Percentiles rank a stretch among this genome's conserved stretches.
Evolutionary conservation across 108 stramenopile genomes (phyloP).

Genomic region (Nitzschia palea): DNA sequence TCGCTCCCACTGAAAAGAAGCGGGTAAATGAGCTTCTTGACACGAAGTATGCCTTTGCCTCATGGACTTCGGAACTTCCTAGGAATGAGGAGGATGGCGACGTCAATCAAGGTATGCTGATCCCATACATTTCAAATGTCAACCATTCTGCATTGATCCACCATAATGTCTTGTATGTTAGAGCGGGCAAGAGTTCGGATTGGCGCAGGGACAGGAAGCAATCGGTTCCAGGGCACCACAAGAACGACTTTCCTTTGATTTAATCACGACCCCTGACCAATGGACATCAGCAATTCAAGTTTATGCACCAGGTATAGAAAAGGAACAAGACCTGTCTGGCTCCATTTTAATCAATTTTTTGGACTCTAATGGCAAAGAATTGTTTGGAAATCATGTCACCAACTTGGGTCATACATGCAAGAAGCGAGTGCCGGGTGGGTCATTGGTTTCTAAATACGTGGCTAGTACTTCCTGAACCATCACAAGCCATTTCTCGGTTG

Average conservation of each 20-base stretch:
- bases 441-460: slow-evolving; percentile 6
- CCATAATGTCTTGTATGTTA: background rate
- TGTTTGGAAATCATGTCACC: background rate
- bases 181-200: background rate
- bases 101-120: background rate
- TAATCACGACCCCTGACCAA: background rate
- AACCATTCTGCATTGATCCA: background rate
- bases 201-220: too few species aligned
- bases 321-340: background rate
- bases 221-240: too few species aligned
- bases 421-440: background rate
- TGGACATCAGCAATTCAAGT: background rate
- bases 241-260: background rate
- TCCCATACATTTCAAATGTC: background rate
- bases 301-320: background rate
- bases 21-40: background rate
- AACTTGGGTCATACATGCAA: background rate
- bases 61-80: background rate
- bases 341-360: background rate
- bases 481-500: background rate
- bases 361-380: background rate
- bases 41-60: background rate
- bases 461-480: background rate
- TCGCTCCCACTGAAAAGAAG: background rate
- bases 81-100: background rate